Conservation (phyloP, 495 filamentous ascomycete species). For the Penicillium flavigenum region DNA sequence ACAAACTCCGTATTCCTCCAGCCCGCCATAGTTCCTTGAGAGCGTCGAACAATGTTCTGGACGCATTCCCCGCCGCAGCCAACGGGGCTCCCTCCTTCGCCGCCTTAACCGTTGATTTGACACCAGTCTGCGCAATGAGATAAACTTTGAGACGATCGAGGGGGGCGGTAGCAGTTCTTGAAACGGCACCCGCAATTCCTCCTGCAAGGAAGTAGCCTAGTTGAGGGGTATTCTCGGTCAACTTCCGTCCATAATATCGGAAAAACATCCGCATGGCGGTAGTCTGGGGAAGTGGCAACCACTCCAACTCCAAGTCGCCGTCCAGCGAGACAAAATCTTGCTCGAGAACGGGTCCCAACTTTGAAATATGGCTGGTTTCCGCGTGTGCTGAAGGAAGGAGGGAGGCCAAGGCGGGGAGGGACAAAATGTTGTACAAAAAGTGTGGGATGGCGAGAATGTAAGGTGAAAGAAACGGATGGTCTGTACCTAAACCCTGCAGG, state of each 20-base stretch:
- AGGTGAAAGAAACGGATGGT: constrained; percentile 64
- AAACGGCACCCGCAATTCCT: constrained; percentile 86
- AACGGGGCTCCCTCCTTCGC: constrained; percentile 70
- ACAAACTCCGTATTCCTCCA: constrained; percentile 89
- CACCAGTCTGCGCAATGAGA: constrained; percentile 84
- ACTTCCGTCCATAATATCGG: constrained; percentile 53
- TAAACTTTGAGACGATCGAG: constrained; percentile 97
- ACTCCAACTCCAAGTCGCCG: constrained; percentile 45
- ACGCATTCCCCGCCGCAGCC: constrained; percentile 62
- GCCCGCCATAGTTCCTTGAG: constrained; percentile 74
- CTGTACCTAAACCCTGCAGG: constrained; percentile 92
- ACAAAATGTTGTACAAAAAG: constrained; percentile 45
- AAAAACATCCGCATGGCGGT: constrained; percentile 51
- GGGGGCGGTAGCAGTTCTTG: constrained; percentile 89
- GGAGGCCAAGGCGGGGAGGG: constrained; percentile 38
- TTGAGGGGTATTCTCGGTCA: constrained; percentile 64
- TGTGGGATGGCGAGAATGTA: constrained; percentile 38
- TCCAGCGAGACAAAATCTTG: constrained; percentile 36
- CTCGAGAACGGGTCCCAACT: constrained; percentile 28
- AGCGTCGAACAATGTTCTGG: constrained; percentile 68
- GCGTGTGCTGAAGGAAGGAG: constrained; percentile 44
- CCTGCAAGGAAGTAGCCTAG: constrained; percentile 98
- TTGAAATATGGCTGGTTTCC: constrained; percentile 29
- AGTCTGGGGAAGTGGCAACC: constrained; percentile 45
- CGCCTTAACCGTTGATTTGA: constrained; percentile 59